Conservation (phyloP, 306 rosid species). For the Inga leiocalycina region DNA sequence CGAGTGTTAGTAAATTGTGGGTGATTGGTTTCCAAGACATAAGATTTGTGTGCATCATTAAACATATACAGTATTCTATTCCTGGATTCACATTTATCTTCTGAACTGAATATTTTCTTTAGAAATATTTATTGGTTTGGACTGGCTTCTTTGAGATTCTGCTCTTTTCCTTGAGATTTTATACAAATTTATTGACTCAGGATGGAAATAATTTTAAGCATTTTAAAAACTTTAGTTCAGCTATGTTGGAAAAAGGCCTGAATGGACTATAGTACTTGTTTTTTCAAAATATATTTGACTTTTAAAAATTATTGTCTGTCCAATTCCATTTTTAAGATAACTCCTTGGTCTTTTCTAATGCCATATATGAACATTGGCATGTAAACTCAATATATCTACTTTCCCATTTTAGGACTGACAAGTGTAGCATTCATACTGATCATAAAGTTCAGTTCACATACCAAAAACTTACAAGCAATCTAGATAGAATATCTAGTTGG, state of each 20-base stretch:
- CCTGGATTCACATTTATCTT: not conserved
- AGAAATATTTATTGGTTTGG: constrained; percentile 15
- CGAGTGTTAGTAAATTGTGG: constrained; percentile 1
- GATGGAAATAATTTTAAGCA: constrained; percentile 11
- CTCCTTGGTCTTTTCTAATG: not conserved
- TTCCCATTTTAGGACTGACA: not conserved
- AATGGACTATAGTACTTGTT: not conserved
- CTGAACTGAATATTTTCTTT: not conserved
- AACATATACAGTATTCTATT: not conserved
- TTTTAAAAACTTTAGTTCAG: constrained; percentile 4
- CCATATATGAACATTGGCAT: not conserved
- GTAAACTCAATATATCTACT: not conserved
- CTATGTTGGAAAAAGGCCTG: constrained; percentile 10
- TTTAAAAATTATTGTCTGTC: constrained; percentile 6
- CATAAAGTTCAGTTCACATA: not conserved
- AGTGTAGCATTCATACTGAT: not conserved
- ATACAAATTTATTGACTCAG: not conserved
- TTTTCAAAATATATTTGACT: not conserved
- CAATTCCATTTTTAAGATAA: not conserved
- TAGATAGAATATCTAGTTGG: constrained; percentile 7
- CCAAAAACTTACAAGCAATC: constrained; percentile 9
- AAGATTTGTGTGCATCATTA: not conserved
- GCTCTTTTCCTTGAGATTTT: not conserved
- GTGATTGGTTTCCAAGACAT: not conserved
- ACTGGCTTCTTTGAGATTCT: constrained; percentile 10